A percentile compares a stretch with the other conserved stretches of the same genome.
Evolutionary conservation across 1,284 basidiomycete genomes (phyloP).

Genomic region (Cryptococcus sp.): DNA sequence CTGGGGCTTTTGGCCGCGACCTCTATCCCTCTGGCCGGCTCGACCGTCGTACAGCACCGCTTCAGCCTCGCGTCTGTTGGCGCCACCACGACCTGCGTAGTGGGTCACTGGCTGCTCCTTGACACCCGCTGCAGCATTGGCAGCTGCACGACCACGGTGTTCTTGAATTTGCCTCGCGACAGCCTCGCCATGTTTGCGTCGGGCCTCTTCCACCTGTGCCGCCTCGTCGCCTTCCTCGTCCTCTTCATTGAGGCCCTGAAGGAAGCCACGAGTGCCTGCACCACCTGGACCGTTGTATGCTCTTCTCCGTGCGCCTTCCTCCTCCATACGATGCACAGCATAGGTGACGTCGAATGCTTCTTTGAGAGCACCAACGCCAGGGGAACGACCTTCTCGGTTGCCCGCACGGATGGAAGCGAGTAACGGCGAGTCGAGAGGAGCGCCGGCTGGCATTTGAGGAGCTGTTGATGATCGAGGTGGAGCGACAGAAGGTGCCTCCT

Average conservation of each 20-base stretch:
- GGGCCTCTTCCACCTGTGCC: conserved; percentile 57
- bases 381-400: conserved; percentile 76
- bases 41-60: conserved; percentile 65
- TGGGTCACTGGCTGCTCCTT: conserved; percentile 54
- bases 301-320: conserved; percentile 84
- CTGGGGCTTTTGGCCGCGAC: conserved; percentile 24
- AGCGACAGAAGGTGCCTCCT: conserved; percentile 55
- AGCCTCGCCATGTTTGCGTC: conserved; percentile 58
- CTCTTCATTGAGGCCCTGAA: conserved; percentile 88
- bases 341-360: conserved; percentile 99
- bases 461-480: conserved; percentile 60
- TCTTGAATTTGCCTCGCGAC: conserved; percentile 54
- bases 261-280: conserved; percentile 75
- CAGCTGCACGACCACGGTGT: conserved; percentile 47
- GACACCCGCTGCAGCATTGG: conserved; percentile 54
- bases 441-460: conserved; percentile 45
- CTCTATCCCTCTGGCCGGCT: conserved; percentile 71
- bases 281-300: conserved; percentile 76
- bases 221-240: conserved; percentile 70
- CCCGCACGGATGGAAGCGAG: conserved; percentile 76
- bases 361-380: conserved; percentile 87
- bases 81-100: conserved; percentile 53
- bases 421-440: conserved; percentile 87
- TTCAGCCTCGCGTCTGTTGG: conserved; percentile 57
- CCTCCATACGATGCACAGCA: conserved; percentile 98